A percentile compares a stretch with the other conserved stretches of the same genome.
These are phyloP conservation scores for Streptanthus diversifolius DNA, from an alignment of 345 rosid genomes.

Conservation along the genomic window DNA sequence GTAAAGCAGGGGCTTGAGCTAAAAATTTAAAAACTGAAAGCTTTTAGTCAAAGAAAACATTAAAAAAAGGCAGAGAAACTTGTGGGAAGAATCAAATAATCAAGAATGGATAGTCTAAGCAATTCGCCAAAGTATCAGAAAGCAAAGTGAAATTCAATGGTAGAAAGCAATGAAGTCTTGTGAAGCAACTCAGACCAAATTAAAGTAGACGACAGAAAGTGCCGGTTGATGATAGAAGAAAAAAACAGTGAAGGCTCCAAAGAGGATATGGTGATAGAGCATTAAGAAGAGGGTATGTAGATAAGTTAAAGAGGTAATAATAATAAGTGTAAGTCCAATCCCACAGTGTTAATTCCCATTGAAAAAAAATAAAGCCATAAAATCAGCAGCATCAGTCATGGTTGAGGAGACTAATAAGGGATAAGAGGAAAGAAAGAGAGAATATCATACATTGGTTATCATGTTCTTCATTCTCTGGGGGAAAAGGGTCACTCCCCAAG, in stretches of 20 bases:
- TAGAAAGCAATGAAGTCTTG: neutral
- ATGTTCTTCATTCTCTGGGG: slow-evolving; percentile 36
- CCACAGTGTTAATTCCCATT: neutral
- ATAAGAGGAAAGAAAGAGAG: neutral
- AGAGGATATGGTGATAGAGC: neutral
- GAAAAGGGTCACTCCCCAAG: slow-evolving; percentile 47
- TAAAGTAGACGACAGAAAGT: neutral
- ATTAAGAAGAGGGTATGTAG: slow-evolving; percentile 3
- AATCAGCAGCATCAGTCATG: neutral
- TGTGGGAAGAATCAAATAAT: neutral
- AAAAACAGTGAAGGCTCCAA: too few relatives aligned
- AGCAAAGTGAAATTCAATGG: neutral
- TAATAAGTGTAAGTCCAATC: neutral
- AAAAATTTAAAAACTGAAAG: slow-evolving; percentile 23
- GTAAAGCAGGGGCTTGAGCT: slow-evolving; percentile 36
- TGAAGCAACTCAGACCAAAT: neutral
- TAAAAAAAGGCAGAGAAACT: neutral
- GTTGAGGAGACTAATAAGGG: neutral
- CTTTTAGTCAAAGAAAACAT: slow-evolving; percentile 8
- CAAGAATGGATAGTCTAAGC: neutral
- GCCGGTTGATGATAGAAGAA: neutral
- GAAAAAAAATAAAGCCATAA: neutral
- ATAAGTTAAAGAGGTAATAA: neutral
- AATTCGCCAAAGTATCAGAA: neutral
- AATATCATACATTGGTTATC: slow-evolving; percentile 40